Conservation (phyloP, 306 rosid genomes). For the Cucurbita argyrosperma region DNA sequence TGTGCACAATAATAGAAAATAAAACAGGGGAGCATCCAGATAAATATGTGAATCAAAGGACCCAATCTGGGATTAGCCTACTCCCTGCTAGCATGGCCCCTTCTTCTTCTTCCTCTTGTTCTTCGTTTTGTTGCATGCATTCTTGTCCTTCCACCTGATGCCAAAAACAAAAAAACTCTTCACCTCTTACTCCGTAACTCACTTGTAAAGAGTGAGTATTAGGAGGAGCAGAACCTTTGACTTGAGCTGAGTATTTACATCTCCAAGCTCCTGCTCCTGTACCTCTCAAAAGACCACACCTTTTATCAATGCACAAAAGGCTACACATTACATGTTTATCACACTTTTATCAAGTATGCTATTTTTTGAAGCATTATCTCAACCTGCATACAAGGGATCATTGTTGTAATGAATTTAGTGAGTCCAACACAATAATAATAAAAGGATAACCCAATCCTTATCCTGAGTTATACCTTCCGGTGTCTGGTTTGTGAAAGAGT, state of each 20-base stretch:
- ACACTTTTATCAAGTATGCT: constrained; percentile 24
- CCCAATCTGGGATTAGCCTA: neutral
- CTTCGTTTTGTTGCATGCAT: neutral
- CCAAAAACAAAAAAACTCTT: neutral
- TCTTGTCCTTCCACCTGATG: constrained; percentile 22
- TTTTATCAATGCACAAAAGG: no score
- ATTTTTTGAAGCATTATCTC: constrained; percentile 26
- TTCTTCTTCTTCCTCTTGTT: no score
- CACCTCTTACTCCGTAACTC: no score
- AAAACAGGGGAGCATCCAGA: neutral
- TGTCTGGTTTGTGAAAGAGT: constrained; percentile 43
- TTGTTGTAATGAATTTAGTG: neutral
- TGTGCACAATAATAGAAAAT: neutral
- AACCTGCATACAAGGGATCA: constrained; percentile 16
- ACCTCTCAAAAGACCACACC: no score
- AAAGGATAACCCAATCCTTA: neutral
- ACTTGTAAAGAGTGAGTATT: no score
- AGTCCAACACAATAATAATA: neutral
- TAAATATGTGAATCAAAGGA: neutral
- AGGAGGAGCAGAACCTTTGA: no score
- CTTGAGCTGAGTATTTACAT: no score
- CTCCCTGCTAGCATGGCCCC: neutral
- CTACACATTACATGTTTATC: no score
- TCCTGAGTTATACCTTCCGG: constrained; percentile 29
- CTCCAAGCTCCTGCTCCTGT: no score